Conservation (phyloP, 2,329 filamentous ascomycete genomes). For the Aureobasidium sp. region DNA sequence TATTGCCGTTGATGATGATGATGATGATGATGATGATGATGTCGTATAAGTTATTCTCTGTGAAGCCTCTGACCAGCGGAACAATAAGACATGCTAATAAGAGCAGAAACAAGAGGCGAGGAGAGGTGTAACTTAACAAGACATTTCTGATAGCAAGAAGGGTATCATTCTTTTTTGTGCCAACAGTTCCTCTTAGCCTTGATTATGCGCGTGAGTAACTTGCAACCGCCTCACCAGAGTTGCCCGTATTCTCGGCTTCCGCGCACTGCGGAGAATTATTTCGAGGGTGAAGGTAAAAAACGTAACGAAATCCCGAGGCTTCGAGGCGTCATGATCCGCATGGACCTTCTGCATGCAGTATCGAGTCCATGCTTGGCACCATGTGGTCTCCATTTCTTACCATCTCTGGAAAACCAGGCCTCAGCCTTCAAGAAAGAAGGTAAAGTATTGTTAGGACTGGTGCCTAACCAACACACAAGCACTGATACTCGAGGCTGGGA, state of each 20-base stretch:
- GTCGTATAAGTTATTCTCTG: background rate
- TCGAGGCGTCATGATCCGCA: constrained; percentile 6
- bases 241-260: background rate
- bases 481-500: background rate
- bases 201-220: constrained; percentile 2
- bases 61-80: background rate
- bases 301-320: background rate
- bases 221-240: background rate
- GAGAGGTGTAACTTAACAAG: background rate
- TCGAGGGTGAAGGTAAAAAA: background rate
- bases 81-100: constrained; percentile 1
- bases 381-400: background rate
- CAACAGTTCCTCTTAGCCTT: background rate
- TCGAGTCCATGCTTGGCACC: constrained; percentile 4
- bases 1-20: constrained; percentile 10
- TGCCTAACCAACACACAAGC: background rate
- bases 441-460: background rate
- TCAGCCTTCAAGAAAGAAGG: background rate
- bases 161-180: background rate
- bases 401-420: background rate
- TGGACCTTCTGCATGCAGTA: background rate
- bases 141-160: background rate
- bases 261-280: background rate
- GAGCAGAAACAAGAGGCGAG: background rate
- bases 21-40: background rate